Conservation (phyloP, 352 stramenopile genomes). For the Phytophthora multivora region DNA sequence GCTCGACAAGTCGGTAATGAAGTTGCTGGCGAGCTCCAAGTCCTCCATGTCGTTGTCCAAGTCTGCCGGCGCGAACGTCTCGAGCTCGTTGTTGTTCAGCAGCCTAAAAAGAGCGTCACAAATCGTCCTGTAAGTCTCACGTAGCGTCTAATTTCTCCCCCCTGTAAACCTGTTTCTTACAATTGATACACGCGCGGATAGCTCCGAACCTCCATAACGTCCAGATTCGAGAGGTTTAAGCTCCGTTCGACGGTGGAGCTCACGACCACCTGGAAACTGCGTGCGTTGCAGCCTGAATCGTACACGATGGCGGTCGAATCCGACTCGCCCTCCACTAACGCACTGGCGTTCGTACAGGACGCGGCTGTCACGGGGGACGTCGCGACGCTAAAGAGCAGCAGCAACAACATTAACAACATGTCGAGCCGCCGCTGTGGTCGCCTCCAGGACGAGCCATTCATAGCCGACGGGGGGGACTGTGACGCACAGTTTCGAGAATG, state of each 20-base stretch:
- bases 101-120: conserved; percentile 17
- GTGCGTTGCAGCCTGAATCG: conserved; percentile 45
- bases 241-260: conserved; percentile 35
- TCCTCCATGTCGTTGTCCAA: conserved; percentile 61
- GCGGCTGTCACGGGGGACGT: conserved; percentile 10
- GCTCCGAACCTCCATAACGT: conserved; percentile 46
- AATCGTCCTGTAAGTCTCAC: neutral
- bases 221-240: conserved; percentile 71
- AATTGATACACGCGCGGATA: conserved; percentile 64
- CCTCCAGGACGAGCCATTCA: conserved; percentile 30
- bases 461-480: conserved; percentile 14
- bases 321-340: conserved; percentile 41
- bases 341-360: conserved; percentile 44
- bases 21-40: conserved; percentile 54
- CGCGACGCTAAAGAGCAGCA: conserved; percentile 5
- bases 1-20: conserved; percentile 42
- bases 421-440: conserved; percentile 13
- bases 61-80: conserved; percentile 45
- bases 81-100: conserved; percentile 61
- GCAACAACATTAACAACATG: conserved; percentile 7
- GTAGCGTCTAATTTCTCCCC: neutral
- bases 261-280: conserved; percentile 46
- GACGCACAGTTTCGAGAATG: conserved; percentile 25
- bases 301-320: conserved; percentile 60
- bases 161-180: conserved; percentile 19